Evolutionary conservation across 306 rosid species (phyloP).

Genomic region (Glycyrrhiza uralensis): DNA sequence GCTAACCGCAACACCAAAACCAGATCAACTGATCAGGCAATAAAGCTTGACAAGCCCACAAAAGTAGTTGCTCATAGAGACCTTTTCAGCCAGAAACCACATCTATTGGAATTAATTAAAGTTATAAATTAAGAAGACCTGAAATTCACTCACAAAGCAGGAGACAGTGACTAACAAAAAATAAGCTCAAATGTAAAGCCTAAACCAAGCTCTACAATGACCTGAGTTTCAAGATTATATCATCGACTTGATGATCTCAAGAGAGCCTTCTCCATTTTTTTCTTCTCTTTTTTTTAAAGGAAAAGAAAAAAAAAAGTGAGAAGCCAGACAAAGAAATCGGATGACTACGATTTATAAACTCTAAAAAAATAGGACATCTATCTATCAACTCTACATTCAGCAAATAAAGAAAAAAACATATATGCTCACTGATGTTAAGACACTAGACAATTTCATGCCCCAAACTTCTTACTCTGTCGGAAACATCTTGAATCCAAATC

Average conservation of each 20-base stretch:
- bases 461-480: slow-evolving; percentile 9
- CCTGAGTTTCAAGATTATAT: slow-evolving; percentile 2
- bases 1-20: too few species aligned
- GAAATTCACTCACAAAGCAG: neutral
- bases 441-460: slow-evolving; percentile 5
- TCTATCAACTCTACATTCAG: slow-evolving; percentile 23
- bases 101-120: neutral
- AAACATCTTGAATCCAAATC: slow-evolving; percentile 1
- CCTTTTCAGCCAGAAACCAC: neutral
- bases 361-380: slow-evolving; percentile 23
- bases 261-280: too few species aligned
- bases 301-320: neutral
- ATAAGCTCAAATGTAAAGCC: neutral
- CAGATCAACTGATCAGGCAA: too few species aligned
- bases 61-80: neutral
- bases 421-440: neutral
- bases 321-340: neutral
- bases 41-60: too few species aligned
- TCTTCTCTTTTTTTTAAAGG: neutral
- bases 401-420: slow-evolving; percentile 7
- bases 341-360: slow-evolving; percentile 13
- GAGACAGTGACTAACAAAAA: neutral
- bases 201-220: neutral
- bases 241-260: neutral
- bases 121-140: neutral